phyloP scores from a whole-genome alignment of 768 basidiomycete species.

The Mrakia blollopis region DNA sequence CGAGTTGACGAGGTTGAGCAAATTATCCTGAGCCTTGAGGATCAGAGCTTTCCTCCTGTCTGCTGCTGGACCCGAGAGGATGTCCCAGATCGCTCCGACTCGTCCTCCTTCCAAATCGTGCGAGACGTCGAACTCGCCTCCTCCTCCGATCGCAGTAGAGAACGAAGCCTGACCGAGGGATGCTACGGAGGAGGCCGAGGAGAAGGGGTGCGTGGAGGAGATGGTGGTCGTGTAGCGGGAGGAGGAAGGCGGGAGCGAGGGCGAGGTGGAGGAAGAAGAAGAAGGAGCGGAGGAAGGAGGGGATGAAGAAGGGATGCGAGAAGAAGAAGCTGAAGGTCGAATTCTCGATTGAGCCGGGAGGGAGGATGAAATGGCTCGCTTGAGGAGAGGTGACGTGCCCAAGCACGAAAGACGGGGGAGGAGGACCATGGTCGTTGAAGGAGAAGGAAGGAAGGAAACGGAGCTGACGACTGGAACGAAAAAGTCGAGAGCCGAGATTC shows the following conservation, averaged over 20 bases:
- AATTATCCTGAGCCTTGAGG: not conserved
- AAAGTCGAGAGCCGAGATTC: no score
- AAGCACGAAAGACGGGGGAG: not conserved
- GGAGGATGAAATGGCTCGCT: not conserved
- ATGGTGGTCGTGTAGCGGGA: not conserved
- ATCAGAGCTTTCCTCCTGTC: not conserved
- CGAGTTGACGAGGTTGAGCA: not conserved
- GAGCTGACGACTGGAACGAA: not conserved
- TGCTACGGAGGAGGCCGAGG: not conserved
- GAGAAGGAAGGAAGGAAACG: not conserved
- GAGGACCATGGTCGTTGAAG: constrained; percentile 10
- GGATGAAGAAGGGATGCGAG: not conserved
- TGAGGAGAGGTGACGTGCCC: constrained; percentile 9
- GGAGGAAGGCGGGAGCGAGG: no score
- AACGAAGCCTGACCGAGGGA: not conserved
- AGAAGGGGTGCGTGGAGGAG: constrained; percentile 9
- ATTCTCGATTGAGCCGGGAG: constrained; percentile 1
- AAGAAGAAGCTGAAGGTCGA: not conserved
- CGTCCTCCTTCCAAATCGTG: not conserved
- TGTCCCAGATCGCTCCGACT: not conserved
- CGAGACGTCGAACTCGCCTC: not conserved
- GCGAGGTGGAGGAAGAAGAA: no score
- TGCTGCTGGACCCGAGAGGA: not conserved
- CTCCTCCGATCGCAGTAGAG: not conserved
- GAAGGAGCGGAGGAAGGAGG: not conserved